phyloP scores from a whole-genome alignment of 352 stramenopile genomes.

The Phytophthora brassicae region DNA sequence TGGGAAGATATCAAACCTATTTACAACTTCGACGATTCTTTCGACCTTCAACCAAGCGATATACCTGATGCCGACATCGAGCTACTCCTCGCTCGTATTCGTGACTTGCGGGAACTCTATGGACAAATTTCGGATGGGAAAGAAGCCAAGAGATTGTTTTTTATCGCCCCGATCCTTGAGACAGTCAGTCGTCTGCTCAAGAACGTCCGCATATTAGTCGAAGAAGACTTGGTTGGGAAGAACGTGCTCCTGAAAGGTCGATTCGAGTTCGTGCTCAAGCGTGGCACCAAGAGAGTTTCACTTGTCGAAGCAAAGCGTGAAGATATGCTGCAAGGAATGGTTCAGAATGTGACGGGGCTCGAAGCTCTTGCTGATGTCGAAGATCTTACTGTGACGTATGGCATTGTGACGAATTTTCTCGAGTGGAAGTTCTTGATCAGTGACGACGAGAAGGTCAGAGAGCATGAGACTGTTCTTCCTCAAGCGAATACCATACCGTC shows the following conservation, averaged over 20 bases:
- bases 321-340: slow-evolving; percentile 32
- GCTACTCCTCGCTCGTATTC: slow-evolving; percentile 19
- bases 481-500: slow-evolving; percentile 5
- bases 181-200: slow-evolving; percentile 23
- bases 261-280: slow-evolving; percentile 40
- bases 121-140: slow-evolving; percentile 15
- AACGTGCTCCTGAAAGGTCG: slow-evolving; percentile 28
- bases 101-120: slow-evolving; percentile 4
- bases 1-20: slow-evolving; percentile 27
- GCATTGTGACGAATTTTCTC: slow-evolving; percentile 28
- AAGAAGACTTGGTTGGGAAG: slow-evolving; percentile 26
- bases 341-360: slow-evolving; percentile 29
- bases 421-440: slow-evolving; percentile 23
- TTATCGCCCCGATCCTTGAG: slow-evolving; percentile 14
- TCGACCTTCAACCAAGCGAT: slow-evolving; percentile 15
- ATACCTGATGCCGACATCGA: slow-evolving; percentile 24
- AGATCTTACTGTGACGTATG: slow-evolving; percentile 24
- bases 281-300: slow-evolving; percentile 28
- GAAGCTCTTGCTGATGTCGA: slow-evolving; percentile 33
- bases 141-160: slow-evolving; percentile 22
- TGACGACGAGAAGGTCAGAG: slow-evolving; percentile 15
- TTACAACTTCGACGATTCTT: slow-evolving; percentile 20
- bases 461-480: slow-evolving; percentile 10
- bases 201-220: slow-evolving; percentile 22
- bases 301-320: slow-evolving; percentile 32